Base-by-base conservation (phyloP, 1,139 yeast species). In the Geotrichum histeridarum region DNA sequence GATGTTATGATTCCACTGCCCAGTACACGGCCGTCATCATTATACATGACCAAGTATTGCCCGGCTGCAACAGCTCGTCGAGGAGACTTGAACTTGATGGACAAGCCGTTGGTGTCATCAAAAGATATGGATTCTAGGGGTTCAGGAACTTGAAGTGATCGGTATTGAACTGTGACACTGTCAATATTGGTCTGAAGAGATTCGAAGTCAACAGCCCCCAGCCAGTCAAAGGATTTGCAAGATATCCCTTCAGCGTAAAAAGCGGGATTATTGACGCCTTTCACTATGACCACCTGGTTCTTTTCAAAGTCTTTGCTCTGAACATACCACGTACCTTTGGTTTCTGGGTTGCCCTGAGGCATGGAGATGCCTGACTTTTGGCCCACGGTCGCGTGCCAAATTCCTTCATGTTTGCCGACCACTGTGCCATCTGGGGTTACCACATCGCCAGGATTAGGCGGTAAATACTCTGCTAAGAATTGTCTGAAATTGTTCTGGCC, bases 331-430 rank as follows among this genome's bases (percentile, higher is more conserved):
- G 80, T 76, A 0, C 99, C 99, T 48, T 79, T 75, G 60, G 79
- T 83, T 8, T 70, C 66, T 0, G 93, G 94, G 62, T 84, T 81
- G 0, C 90, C 93, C 65, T 91, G 97, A 0, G 96, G 96, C 86
- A 90, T 79, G 2, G 87, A 77, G 2, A 89, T 70, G 0, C 95
- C 85, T 35, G 83, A 75, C 59, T 83, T 80, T 70, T 93, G 99
- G 0, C 99, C 99, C 31, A 93, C 82, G 0, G 99, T 93, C 14
- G 90, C 94, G 55, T 86, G 83, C 98, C 99, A 94, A 27, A 94
- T 67, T 0, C 99, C 99, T 44, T 77, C 72, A 66, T 91, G 97
- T 51, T 70, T 66, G 0, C 96, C 98, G 80, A 95, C 90, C 0
- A 84, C 77, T 53, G 70, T 73, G 4, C 94, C 95, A 30, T 43